phyloP scores from a whole-genome alignment of 805 yeast genomes.

The Wickerhamiella alocasiicola region DNA sequence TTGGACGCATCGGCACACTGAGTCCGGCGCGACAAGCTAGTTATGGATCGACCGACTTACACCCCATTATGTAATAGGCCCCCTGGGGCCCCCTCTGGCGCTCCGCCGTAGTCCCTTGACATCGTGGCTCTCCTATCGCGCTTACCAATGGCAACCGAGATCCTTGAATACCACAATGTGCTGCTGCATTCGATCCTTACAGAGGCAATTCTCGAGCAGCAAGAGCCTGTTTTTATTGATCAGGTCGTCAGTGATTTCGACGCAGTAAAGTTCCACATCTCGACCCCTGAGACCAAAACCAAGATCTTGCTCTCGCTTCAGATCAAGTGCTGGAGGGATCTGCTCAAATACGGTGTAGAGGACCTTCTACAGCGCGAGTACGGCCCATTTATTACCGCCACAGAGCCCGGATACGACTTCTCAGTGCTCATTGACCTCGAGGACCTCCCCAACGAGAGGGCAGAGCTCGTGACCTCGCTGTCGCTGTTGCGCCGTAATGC shows the following conservation, averaged over 20 bases:
- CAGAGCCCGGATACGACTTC: conserved; percentile 74
- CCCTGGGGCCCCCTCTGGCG: too few relatives aligned
- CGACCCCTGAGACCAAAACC: conserved; percentile 70
- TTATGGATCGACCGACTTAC: too few relatives aligned
- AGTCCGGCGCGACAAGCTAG: too few relatives aligned
- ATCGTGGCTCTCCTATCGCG: not conserved
- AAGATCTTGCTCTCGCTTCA: conserved; percentile 53
- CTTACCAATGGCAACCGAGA: conserved; percentile 45
- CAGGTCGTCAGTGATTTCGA: conserved; percentile 91
- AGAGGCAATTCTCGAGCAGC: conserved; percentile 47
- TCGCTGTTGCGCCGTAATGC: conserved; percentile 73
- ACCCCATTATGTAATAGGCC: too few relatives aligned
- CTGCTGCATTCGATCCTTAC: conserved; percentile 69
- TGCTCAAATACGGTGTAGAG: conserved; percentile 46
- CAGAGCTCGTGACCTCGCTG: conserved; percentile 46
- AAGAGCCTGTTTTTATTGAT: conserved; percentile 44
- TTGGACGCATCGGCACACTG: too few relatives aligned
- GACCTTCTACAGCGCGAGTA: conserved; percentile 36
- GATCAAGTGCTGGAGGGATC: conserved; percentile 67
- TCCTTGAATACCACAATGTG: conserved; percentile 72
- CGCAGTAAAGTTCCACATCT: conserved; percentile 84
- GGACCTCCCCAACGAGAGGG: conserved; percentile 36
- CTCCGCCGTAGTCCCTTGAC: too few relatives aligned
- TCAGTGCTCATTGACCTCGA: conserved; percentile 57
- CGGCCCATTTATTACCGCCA: conserved; percentile 36